phyloP scores from a whole-genome alignment of 345 rosid species.

The Murraya paniculata region DNA sequence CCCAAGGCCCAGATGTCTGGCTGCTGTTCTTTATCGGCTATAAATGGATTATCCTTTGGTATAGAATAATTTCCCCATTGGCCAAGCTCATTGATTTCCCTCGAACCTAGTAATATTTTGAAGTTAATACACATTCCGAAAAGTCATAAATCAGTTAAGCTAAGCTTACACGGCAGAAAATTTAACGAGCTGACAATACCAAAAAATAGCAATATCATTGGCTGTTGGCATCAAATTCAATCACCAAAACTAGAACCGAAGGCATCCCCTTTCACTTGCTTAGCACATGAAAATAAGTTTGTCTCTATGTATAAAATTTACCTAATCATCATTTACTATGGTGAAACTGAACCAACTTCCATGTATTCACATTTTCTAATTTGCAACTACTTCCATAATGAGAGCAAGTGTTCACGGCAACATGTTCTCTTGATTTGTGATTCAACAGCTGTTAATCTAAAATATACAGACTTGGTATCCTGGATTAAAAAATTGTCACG shows the following conservation, averaged over 20 bases:
- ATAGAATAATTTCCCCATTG: constrained; percentile 59
- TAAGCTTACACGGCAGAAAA: neutral
- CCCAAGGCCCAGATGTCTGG: constrained; percentile 69
- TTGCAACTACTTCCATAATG: neutral
- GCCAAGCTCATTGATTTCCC: constrained; percentile 23
- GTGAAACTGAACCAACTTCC: neutral
- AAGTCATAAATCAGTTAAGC: neutral
- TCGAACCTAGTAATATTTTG: constrained; percentile 24
- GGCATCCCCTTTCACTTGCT: neutral
- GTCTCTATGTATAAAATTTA: neutral
- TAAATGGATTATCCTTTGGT: constrained; percentile 49
- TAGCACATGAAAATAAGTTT: neutral
- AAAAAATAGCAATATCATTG: neutral
- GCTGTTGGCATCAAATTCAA: neutral
- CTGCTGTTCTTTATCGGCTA: constrained; percentile 30
- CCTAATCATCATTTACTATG: neutral
- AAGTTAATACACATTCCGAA: neutral
- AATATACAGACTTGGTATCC: neutral
- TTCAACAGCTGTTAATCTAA: neutral
- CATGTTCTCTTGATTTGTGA: neutral
- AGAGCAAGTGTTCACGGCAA: neutral
- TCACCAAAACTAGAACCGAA: neutral
- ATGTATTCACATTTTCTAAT: neutral
- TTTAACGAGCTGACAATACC: neutral
- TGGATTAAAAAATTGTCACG: neutral